These are phyloP conservation scores for Metschnikowia gelsemii DNA, from an alignment of 805 yeast genomes.

Conservation along the genomic window DNA sequence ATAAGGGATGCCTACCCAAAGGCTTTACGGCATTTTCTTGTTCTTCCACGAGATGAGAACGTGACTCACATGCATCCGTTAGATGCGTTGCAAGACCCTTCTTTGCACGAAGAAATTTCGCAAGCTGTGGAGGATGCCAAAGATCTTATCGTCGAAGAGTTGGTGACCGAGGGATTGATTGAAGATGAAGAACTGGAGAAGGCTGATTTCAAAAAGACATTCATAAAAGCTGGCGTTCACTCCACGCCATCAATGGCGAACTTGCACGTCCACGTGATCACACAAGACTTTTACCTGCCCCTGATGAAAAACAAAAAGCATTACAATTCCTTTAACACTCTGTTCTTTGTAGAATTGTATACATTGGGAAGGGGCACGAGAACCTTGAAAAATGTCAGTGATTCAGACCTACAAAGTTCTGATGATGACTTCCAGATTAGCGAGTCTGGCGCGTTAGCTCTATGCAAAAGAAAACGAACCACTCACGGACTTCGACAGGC, in stretches of 20 bases:
- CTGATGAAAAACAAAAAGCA: constrained; percentile 61
- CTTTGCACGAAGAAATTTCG: constrained; percentile 27
- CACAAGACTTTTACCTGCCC: constrained; percentile 57
- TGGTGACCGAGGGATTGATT: constrained; percentile 23
- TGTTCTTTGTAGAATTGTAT: constrained; percentile 60
- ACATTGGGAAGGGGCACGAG: constrained; percentile 1
- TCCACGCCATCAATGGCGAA: constrained; percentile 67
- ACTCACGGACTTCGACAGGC: background rate
- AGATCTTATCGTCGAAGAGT: constrained; percentile 29
- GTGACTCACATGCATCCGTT: constrained; percentile 52
- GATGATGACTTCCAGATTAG: constrained; percentile 2
- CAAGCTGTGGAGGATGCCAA: constrained; percentile 40
- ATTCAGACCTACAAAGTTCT: constrained; percentile 2
- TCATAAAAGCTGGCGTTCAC: constrained; percentile 63
- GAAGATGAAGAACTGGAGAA: constrained; percentile 11
- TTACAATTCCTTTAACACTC: constrained; percentile 67
- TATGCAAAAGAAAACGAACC: background rate
- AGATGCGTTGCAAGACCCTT: constrained; percentile 39
- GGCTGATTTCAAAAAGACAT: constrained; percentile 23
- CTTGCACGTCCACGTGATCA: constrained; percentile 71
- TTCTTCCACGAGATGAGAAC: constrained; percentile 51
- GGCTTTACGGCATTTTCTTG: constrained; percentile 55
- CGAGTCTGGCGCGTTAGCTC: constrained; percentile 1
- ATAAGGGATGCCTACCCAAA: constrained; percentile 65
- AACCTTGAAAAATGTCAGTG: background rate